Conservation (phyloP, 257 asterid genomes). For the Capsicum rhomboideum region DNA sequence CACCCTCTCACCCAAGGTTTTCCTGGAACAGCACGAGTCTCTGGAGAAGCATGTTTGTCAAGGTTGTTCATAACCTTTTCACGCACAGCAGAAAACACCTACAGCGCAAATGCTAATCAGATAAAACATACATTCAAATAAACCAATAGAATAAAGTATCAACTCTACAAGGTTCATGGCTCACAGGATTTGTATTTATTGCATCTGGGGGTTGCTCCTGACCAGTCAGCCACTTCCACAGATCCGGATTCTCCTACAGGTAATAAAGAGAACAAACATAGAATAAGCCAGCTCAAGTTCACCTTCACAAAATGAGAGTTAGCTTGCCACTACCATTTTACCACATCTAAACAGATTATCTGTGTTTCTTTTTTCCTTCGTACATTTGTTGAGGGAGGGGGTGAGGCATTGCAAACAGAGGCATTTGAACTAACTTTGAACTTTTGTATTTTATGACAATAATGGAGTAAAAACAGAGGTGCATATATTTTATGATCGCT, state of each 20-base stretch:
- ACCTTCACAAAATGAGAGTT: background rate
- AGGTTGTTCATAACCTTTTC: constrained; percentile 63
- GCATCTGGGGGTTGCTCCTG: constrained; percentile 86
- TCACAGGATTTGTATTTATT: constrained; percentile 62
- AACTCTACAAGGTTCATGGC: constrained; percentile 6
- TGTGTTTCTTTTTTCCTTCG: background rate
- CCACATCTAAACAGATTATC: background rate
- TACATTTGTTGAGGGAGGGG: background rate
- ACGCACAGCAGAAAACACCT: constrained; percentile 66
- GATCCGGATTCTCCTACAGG: constrained; percentile 88
- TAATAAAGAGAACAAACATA: background rate
- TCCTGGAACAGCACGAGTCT: constrained; percentile 72
- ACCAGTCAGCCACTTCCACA: constrained; percentile 88
- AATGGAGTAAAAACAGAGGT: background rate
- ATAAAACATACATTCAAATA: background rate
- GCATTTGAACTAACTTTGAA: background rate
- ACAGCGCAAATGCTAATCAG: background rate
- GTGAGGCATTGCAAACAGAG: background rate
- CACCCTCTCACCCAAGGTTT: constrained; percentile 94
- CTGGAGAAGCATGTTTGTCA: constrained; percentile 60
- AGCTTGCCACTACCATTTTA: background rate
- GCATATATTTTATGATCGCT: background rate
- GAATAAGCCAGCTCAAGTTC: background rate
- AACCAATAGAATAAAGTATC: background rate
- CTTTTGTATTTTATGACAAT: too few relatives aligned